Evolutionary conservation across 805 yeast species (phyloP), one percentile per base, ranked within the genome.

Genomic region (Wickerhamiella brachini): DNA sequence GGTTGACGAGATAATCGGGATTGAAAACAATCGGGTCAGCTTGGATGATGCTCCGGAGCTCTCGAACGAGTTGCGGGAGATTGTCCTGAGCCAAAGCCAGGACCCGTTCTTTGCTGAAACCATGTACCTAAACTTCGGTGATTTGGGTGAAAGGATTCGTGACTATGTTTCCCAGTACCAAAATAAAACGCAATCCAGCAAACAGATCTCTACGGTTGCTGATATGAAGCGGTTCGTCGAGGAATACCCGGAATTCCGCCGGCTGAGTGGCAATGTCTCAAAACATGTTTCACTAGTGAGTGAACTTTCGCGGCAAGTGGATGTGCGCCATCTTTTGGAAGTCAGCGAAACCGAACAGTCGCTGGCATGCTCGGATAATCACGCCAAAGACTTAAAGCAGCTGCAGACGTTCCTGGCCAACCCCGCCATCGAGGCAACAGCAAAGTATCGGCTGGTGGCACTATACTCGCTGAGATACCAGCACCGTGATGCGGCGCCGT

Each of bases 221-320:
- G 98, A 93, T 61, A 84, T 93, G 79, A 93, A 90, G 65, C 79
- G 80, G 59, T 85, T 90, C 60, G 80, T 93, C 51, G 95, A 89
- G 53, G 86, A 86, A 55, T 88, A 84, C 61, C 99, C 99, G 1
- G 98, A 93, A 64, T 89, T 85, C 65, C 82, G 87, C 57, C 87
- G 85, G 62, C 71, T 90, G 34, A 84, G 95, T 10, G 80, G 86
- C 34, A 90, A 89, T 63, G 87, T 93, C 10, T 77, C 94, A 29
- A 93, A 90, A 61, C 98, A 93, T 66, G 88, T 93, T 76, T 79
- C 94, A 20, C 73, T 93, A 21, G 89, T 90, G 7, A 78, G 90
- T 22, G 97, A 90, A 62, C 75, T 93, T 50, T 94, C 88, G 61
- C 77, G 81, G 53, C 76, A 77, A 54, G 84, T 93, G 42, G 78